phyloP scores from a whole-genome alignment of 345 rosid genomes.

The Toxicodendron radicans region DNA sequence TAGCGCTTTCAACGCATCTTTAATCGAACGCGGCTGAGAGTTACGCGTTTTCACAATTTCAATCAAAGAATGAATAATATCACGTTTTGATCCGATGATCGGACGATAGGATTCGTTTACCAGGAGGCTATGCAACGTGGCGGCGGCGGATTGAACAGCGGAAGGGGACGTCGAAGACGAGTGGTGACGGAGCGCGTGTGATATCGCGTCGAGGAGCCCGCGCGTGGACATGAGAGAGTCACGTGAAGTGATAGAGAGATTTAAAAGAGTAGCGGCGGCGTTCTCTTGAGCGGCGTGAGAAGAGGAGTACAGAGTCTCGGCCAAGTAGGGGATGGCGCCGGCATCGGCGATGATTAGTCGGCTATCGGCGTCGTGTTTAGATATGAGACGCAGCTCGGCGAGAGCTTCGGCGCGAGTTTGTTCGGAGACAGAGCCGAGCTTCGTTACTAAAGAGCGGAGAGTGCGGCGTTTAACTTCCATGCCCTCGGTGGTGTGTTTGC shows the following conservation, averaged over 20 bases:
- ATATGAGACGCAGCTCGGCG: constrained; percentile 69
- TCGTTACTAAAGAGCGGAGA: constrained; percentile 55
- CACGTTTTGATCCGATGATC: constrained; percentile 82
- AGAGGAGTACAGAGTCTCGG: constrained; percentile 78
- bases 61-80: constrained; percentile 69
- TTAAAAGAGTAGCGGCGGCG: constrained; percentile 86
- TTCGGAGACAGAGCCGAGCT: constrained; percentile 84
- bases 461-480: constrained; percentile 82
- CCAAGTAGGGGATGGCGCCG: constrained; percentile 79
- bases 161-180: constrained; percentile 48
- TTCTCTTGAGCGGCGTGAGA: constrained; percentile 66
- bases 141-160: constrained; percentile 85
- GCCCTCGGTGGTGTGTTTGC: too few species aligned
- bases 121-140: constrained; percentile 75
- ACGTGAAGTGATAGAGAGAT: constrained; percentile 72
- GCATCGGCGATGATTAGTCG: constrained; percentile 66
- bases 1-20: constrained; percentile 84
- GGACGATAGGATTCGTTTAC: constrained; percentile 77
- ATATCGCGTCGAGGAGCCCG: constrained; percentile 83
- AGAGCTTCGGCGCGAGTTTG: constrained; percentile 66
- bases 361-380: constrained; percentile 74
- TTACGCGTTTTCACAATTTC: constrained; percentile 49
- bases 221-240: constrained; percentile 76
- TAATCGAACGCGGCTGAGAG: constrained; percentile 72
- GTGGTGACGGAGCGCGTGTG: constrained; percentile 76